A percentile compares a stretch with the other conserved stretches of the same genome.
Conservation (phyloP, 2,329 filamentous ascomycete species). For the Dendrostoma leiphaemia region DNA sequence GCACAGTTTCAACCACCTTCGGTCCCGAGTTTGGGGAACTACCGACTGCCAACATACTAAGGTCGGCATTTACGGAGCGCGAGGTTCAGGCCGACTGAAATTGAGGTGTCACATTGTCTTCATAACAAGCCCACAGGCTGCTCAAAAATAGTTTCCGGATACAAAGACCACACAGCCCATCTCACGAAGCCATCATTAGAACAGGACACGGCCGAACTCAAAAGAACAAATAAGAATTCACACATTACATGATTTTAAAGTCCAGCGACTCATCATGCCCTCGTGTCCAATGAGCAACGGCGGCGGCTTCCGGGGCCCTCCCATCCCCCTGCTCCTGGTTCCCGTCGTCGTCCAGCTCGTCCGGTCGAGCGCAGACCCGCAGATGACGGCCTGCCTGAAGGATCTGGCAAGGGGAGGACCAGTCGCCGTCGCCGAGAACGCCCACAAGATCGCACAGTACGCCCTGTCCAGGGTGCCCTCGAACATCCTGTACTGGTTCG, state of each 20-base stretch:
- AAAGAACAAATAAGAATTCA: not conserved
- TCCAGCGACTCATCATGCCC: constrained; percentile 7
- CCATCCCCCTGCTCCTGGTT: constrained; percentile 12
- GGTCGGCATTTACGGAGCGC: no score
- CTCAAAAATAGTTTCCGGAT: no score
- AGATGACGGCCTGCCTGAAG: constrained; percentile 1
- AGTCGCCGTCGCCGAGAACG: constrained; percentile 11
- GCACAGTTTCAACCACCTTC: no score
- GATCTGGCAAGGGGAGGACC: constrained; percentile 5
- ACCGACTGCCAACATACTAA: no score
- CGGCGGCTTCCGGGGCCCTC: constrained; percentile 9
- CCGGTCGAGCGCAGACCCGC: constrained; percentile 5
- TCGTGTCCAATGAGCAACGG: constrained; percentile 5
- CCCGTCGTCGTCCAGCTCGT: constrained; percentile 15
- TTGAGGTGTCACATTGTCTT: no score
- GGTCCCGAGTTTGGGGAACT: no score
- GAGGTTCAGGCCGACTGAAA: no score
- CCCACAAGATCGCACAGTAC: constrained; percentile 13
- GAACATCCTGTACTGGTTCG: constrained; percentile 16
- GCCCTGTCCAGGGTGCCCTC: constrained; percentile 12
- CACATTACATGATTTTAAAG: no score
- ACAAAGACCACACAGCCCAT: no score
- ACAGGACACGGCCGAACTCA: not conserved
- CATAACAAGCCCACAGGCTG: no score
- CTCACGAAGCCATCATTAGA: no score